A percentile compares a stretch with the other conserved stretches of the same genome.
These are phyloP conservation scores for Trichoderma breve DNA, from an alignment of 2,329 filamentous ascomycete genomes.

Conservation along the genomic window DNA sequence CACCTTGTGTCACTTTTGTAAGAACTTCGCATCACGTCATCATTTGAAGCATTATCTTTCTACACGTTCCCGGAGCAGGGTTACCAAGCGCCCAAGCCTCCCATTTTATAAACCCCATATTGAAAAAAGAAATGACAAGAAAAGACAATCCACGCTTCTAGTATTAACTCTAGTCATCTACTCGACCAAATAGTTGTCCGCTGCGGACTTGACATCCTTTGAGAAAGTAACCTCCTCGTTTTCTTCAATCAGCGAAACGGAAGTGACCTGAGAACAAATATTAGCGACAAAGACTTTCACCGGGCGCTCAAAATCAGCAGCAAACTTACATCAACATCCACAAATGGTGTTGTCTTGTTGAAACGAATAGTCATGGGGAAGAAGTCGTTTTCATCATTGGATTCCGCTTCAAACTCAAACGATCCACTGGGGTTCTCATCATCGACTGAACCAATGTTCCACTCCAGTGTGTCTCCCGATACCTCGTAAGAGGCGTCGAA, in stretches of 20 bases:
- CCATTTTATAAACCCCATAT: constrained; percentile 24
- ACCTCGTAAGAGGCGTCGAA: constrained; percentile 95
- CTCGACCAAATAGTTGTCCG: constrained; percentile 75
- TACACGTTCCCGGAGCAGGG: constrained; percentile 25
- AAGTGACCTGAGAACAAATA: constrained; percentile 50
- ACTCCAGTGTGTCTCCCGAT: constrained; percentile 87
- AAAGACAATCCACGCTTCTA: constrained; percentile 20
- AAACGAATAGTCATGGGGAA: constrained; percentile 97
- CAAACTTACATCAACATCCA: constrained; percentile 85
- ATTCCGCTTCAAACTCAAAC: constrained; percentile 93
- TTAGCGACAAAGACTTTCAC: constrained; percentile 21
- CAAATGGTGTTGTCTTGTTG: constrained; percentile 78
- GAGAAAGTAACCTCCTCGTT: constrained; percentile 78
- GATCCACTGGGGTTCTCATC: constrained; percentile 78
- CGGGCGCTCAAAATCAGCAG: background rate
- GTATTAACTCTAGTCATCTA: constrained; percentile 42
- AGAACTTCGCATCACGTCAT: constrained; percentile 11
- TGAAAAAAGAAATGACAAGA: background rate
- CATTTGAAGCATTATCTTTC: constrained; percentile 21
- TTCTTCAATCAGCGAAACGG: constrained; percentile 70
- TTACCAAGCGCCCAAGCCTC: constrained; percentile 22
- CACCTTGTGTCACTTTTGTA: background rate
- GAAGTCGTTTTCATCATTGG: constrained; percentile 86
- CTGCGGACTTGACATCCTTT: constrained; percentile 74
- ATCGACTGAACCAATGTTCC: constrained; percentile 85